Evolutionary conservation across 108 stramenopile genomes (phyloP), one percentile per base, ranked within the genome.

Genomic region (Discostella stelligeroides): DNA sequence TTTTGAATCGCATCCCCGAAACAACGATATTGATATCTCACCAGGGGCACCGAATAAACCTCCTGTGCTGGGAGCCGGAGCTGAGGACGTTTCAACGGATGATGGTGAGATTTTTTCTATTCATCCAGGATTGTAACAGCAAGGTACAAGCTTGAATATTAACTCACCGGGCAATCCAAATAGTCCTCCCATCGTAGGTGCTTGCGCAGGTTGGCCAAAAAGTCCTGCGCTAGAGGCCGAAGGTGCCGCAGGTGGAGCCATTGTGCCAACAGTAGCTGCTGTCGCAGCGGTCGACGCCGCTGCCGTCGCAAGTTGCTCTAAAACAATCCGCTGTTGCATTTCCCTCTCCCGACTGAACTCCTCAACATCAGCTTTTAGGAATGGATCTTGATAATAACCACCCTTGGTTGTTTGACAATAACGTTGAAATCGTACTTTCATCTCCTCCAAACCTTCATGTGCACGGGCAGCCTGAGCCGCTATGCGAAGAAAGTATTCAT

Each of bases 351-450:
- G 66, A 50, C 83, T 72, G 40, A 62, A 50, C 58, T 92, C 87
- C 56, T 79, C 76, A 21, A 65, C 65, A 34, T 81, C 77, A 1
- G 86, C 87, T 56, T 74, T 70, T 20, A 83, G 77, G 53, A 93
- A 77, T 21, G 88, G 87, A 81, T 93, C 88, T 38, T 70, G 79
- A 46, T 69, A 73, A 54, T 74, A 60, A 6, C 71, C 70, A 13
- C 84, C 87, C 54, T 50, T 61, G 20, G 39, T 60, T 0, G 45
- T 49, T 70, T 88, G 85, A 38, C 63, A 68, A 14, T 53, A 59
- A 46, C 74, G 51, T 23, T 61, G 67, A 66, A 87, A 87, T 20
- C 78, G 38, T 4, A 58, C 17, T 48, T 89, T 81, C 7, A 88
- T 27, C 50, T 84, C 55, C 7, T 88, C 88, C 63, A 89, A 51